Conservation (phyloP, 2,329 filamentous ascomycete species). For the Calonectria fujianensis region DNA sequence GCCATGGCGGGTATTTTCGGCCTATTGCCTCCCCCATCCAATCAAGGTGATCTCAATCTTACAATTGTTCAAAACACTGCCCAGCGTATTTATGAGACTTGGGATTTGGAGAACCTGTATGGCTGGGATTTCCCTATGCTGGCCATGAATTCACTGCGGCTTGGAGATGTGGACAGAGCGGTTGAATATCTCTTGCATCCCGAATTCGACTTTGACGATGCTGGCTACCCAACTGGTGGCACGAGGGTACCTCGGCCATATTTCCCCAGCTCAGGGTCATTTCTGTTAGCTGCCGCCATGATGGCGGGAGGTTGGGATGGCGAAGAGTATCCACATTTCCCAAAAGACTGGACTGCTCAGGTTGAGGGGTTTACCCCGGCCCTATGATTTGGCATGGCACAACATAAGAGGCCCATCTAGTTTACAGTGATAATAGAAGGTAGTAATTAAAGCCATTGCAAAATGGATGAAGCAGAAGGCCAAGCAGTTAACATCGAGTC, state of each 20-base stretch:
- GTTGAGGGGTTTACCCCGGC: neutral
- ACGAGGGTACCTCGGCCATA: slow-evolving; percentile 12
- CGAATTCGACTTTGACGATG: slow-evolving; percentile 16
- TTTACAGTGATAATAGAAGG: no score
- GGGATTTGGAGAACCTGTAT: slow-evolving; percentile 10
- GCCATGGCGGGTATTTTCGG: slow-evolving; percentile 15
- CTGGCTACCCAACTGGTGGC: slow-evolving; percentile 11
- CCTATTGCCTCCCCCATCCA: neutral
- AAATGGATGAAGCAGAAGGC: no score
- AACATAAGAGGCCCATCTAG: no score
- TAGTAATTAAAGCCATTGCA: no score
- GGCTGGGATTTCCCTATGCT: slow-evolving; percentile 15
- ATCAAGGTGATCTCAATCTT: neutral
- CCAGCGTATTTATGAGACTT: neutral
- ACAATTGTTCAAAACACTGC: neutral
- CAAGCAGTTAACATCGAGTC: no score
- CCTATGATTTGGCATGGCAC: neutral
- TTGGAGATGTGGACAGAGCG: slow-evolving; percentile 9
- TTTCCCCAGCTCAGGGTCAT: neutral
- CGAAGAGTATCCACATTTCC: neutral
- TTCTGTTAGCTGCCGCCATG: slow-evolving; percentile 2
- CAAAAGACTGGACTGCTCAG: neutral
- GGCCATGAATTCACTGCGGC: slow-evolving; percentile 3
- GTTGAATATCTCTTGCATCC: slow-evolving; percentile 19
- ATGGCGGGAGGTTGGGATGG: slow-evolving; percentile 15